Base-by-base conservation (phyloP, 768 basidiomycete species). In the Pholiota microspora region DNA sequence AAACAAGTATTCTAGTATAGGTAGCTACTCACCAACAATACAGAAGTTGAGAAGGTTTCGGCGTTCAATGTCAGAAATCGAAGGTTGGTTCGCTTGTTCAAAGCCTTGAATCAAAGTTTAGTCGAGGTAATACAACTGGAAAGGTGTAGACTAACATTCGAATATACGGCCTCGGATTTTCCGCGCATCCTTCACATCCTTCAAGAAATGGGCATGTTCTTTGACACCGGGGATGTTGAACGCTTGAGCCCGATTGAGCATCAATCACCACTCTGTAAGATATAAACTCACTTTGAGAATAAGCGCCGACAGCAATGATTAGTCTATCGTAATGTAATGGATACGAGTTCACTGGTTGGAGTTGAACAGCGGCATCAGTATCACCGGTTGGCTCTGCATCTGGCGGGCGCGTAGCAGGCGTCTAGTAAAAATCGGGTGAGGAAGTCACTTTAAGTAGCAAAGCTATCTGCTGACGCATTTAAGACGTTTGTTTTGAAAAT, bases 51-150 rank as follows among this genome's bases (percentile, higher is more conserved):
- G 80, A 10, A 95, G 71, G 56, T 86, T 84, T 51, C 84, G 74
- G 46, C 89, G 82, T 59, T 95, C 84, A 34, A 80, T 71, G 54
- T 92, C 92, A 0, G 88, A 82, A 12, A 92, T 71, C 1, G 78
- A 84, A 0, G 92, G 93, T 60, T 92, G 87, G 60, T 85, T 86
- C 2, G 93, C 93, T 62, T 92, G 88, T 64, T 94, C 92, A 55
- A 95, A 92, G 65, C 87, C 86, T 83, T 57, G 0, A 34, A 1
- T 55, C 32, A 29, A 28, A 3, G 8, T 32, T 21, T 28, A 10
- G 31, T 13, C 49, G 21, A 51, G 42, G 16, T 15, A n/a, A n/a
- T 24, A 38, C 7, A 3, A 36, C 5, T 28, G n/a, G 15, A 25
- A 48, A 49, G 18, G n/a, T 32, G 38, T 31, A 31, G 27, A 61